Evolutionary conservation across 106 monocot species (phyloP).

Genomic region (Phalaenopsis aphrodite): DNA sequence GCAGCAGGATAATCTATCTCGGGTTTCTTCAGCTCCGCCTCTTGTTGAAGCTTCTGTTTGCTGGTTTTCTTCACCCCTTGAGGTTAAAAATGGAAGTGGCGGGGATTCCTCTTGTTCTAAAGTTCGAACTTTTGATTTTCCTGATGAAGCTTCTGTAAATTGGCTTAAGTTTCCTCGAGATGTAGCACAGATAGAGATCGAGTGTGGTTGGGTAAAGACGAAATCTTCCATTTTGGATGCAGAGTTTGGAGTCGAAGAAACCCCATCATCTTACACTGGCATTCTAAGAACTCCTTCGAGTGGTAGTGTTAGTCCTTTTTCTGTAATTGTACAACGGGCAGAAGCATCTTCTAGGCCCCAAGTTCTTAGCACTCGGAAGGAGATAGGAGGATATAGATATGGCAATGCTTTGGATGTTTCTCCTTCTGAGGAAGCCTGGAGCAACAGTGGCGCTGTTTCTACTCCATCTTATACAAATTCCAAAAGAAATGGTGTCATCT

Average conservation of each 20-base stretch:
- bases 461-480: conserved; percentile 15
- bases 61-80: conserved; percentile 60
- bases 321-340: conserved; percentile 58
- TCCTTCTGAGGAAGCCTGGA: conserved; percentile 20
- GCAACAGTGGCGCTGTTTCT: conserved; percentile 13
- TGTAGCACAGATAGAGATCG: background rate
- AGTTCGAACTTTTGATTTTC: conserved; percentile 10
- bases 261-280: conserved; percentile 26
- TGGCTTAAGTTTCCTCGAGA: conserved; percentile 40
- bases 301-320: conserved; percentile 78
- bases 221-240: conserved; percentile 1
- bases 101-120: conserved; percentile 5
- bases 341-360: conserved; percentile 16
- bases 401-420: conserved; percentile 13
- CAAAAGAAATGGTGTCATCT: conserved; percentile 11
- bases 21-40: conserved; percentile 26
- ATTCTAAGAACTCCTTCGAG: conserved; percentile 48
- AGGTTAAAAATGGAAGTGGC: background rate
- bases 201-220: background rate
- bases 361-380: conserved; percentile 10
- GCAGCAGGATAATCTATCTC: conserved; percentile 6
- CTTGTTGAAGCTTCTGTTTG: conserved; percentile 53
- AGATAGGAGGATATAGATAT: conserved; percentile 13
- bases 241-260: conserved; percentile 14
- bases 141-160: conserved; percentile 45